Conservation (phyloP, 208 protist species). For the Balamuthia mandrillaris region DNA sequence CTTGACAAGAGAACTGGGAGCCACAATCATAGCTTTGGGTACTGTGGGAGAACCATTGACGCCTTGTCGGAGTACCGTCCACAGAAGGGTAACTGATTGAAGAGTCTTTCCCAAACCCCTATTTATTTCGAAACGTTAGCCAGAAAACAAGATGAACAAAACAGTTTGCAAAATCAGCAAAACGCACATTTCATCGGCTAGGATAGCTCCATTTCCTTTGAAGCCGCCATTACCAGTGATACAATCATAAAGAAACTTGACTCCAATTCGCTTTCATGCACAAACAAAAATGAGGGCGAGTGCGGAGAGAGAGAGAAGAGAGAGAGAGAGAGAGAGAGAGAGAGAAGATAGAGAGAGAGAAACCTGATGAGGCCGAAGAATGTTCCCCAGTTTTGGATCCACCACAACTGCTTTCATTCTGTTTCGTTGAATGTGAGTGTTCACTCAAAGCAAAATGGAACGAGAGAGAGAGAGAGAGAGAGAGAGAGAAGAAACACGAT, state of each 20-base stretch:
- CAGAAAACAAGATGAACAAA: not conserved
- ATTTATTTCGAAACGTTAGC: not conserved
- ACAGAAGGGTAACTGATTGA: conserved; percentile 66
- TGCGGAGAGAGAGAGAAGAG: too few species aligned
- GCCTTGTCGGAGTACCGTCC: conserved; percentile 67
- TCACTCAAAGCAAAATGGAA: not conserved
- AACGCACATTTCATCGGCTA: conserved; percentile 42
- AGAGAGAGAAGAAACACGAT: too few species aligned
- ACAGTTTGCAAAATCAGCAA: not conserved
- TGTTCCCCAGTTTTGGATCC: not conserved
- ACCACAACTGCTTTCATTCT: conserved; percentile 7
- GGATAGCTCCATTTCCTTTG: conserved; percentile 13
- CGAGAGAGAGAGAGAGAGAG: too few species aligned
- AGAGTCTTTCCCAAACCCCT: conserved; percentile 73
- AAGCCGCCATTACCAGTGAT: conserved; percentile 31
- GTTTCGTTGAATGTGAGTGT: not conserved
- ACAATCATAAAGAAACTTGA: conserved; percentile 40
- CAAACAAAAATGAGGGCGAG: too few species aligned
- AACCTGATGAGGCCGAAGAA: conserved; percentile 56
- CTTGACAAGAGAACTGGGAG: conserved; percentile 61
- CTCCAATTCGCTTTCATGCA: conserved; percentile 4
- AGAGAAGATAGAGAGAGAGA: too few species aligned
- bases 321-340: too few species aligned
- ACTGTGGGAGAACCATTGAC: conserved; percentile 5
- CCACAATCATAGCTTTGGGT: conserved; percentile 60